A percentile compares a stretch with the other conserved stretches of the same genome.
Evolutionary conservation across 495 filamentous ascomycete genomes (phyloP).

Genomic region (Xylaria grammica): DNA sequence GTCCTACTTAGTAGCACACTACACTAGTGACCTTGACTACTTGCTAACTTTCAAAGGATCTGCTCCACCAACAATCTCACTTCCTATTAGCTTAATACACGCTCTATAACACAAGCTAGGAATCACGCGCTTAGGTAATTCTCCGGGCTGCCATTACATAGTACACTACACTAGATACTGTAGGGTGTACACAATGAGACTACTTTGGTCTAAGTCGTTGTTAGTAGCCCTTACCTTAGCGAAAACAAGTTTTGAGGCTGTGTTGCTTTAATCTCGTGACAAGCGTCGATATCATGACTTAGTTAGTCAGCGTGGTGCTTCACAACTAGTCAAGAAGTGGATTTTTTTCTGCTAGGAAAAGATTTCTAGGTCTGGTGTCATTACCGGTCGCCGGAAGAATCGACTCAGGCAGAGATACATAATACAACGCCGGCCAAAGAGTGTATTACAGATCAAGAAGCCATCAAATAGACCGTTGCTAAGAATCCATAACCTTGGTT

Average conservation of each 20-base stretch:
- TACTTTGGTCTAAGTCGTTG: not conserved
- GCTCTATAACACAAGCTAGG: not conserved
- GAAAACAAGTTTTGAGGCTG: not conserved
- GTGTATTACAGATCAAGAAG: not conserved
- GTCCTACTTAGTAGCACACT: conserved; percentile 1
- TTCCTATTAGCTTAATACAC: not conserved
- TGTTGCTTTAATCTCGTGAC: not conserved
- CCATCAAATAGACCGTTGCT: not conserved
- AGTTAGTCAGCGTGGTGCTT: not conserved
- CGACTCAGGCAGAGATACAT: not conserved
- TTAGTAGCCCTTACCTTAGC: not conserved
- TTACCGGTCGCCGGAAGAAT: not conserved
- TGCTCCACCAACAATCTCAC: conserved; percentile 17
- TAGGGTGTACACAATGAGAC: too few species aligned
- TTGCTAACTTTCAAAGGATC: conserved; percentile 2
- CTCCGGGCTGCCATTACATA: not conserved
- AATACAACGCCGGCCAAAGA: not conserved
- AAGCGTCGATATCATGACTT: not conserved
- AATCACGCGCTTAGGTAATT: conserved; percentile 6
- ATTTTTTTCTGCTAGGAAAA: not conserved
- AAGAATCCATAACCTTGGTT: not conserved
- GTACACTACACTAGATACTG: not conserved
- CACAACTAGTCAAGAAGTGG: not conserved
- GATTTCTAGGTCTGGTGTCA: not conserved
- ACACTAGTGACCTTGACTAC: not conserved